These are phyloP conservation scores for Theileria orientalis DNA, from an alignment of 169 alveolate genomes.

Conservation along the genomic window DNA sequence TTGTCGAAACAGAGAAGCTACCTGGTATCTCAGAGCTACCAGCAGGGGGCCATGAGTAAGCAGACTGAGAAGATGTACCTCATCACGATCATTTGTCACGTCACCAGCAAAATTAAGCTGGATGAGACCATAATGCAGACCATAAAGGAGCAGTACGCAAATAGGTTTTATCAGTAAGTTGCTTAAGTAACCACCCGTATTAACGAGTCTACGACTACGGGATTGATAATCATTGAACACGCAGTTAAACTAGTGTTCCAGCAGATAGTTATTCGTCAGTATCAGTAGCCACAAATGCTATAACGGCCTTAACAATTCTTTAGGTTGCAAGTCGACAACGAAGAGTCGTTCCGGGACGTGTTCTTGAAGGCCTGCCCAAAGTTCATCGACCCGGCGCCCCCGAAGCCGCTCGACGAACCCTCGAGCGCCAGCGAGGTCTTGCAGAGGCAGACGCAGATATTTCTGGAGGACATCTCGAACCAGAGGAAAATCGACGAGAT, in stretches of 20 bases:
- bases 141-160: slow-evolving; percentile 79
- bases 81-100: slow-evolving; percentile 75
- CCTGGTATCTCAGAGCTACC: slow-evolving; percentile 74
- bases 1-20: slow-evolving; percentile 73
- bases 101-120: slow-evolving; percentile 63
- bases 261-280: no score
- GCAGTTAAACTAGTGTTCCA: background rate
- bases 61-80: slow-evolving; percentile 79
- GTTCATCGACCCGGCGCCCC: slow-evolving; percentile 74
- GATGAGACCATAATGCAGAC: slow-evolving; percentile 77
- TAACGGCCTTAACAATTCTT: no score
- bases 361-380: slow-evolving; percentile 79
- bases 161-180: slow-evolving; percentile 75
- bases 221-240: background rate
- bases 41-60: slow-evolving; percentile 70
- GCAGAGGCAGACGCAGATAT: slow-evolving; percentile 65
- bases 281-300: no score
- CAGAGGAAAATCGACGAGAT: slow-evolving; percentile 75
- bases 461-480: slow-evolving; percentile 71
- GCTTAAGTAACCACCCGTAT: background rate
- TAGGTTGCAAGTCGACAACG: slow-evolving; percentile 75
- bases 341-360: slow-evolving; percentile 75
- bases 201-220: background rate
- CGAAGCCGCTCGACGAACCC: slow-evolving; percentile 52
- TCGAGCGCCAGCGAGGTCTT: slow-evolving; percentile 66